phyloP scores from a whole-genome alignment of 31 red algal species.

The Bonnemaisonia californica region DNA sequence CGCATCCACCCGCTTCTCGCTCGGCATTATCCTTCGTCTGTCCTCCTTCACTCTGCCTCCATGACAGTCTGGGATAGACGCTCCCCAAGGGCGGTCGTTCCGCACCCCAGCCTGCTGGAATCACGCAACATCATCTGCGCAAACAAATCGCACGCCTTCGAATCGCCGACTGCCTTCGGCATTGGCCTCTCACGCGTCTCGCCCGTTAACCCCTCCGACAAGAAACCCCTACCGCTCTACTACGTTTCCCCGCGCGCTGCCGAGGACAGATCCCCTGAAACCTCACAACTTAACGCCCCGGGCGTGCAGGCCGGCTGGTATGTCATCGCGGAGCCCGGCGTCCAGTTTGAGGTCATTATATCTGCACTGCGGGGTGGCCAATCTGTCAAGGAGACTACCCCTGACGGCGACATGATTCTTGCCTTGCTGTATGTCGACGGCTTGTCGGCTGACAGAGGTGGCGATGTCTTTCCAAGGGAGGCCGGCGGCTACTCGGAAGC shows the following conservation, averaged over 20 bases:
- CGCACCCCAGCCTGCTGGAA: not conserved
- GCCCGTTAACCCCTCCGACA: not conserved
- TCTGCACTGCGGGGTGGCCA: not conserved
- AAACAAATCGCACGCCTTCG: not conserved
- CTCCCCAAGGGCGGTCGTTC: not conserved
- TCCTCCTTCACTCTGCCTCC: too few species aligned
- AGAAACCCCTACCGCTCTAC: not conserved
- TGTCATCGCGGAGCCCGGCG: not conserved
- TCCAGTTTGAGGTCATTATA: not conserved
- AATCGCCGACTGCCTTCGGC: not conserved
- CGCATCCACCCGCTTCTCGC: too few species aligned
- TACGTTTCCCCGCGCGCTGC: not conserved
- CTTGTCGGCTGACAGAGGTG: not conserved
- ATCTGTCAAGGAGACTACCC: not conserved
- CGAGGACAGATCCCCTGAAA: not conserved
- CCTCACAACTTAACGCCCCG: not conserved
- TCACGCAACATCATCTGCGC: not conserved
- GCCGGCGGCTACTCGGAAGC: not conserved
- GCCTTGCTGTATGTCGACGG: not conserved
- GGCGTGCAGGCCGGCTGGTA: not conserved
- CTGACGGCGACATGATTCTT: not conserved
- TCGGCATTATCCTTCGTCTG: too few species aligned
- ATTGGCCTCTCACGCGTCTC: not conserved
- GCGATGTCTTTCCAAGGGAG: not conserved
- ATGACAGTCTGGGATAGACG: not conserved